Evolutionary conservation across 441 rosid genomes (phyloP).

Genomic region (Brassica hybrid): DNA sequence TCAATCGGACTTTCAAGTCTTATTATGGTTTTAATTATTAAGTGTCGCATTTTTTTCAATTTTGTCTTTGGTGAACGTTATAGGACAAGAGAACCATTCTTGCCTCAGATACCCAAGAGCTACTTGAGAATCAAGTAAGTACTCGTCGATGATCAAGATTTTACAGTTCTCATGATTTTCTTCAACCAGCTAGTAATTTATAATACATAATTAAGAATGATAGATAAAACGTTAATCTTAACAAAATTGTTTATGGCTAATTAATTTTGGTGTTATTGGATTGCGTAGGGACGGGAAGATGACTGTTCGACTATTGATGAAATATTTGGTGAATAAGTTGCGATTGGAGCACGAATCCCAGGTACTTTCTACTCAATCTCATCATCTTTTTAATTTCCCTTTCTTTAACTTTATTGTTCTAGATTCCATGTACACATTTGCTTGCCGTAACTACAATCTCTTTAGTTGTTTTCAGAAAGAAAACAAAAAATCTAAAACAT

Average conservation of each 20-base stretch:
- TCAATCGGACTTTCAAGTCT: neutral
- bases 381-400: conserved; percentile 8
- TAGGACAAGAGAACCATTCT: conserved; percentile 80
- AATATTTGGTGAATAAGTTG: conserved; percentile 95
- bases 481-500: conserved; percentile 20
- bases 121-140: conserved; percentile 95
- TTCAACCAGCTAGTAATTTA: neutral
- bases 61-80: conserved; percentile 18
- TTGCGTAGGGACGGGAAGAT: conserved; percentile 87
- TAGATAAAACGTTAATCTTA: conserved; percentile 19
- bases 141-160: conserved; percentile 5
- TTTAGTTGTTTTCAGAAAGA: neutral
- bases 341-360: conserved; percentile 93
- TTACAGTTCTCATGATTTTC: neutral
- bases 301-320: conserved; percentile 90
- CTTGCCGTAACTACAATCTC: conserved; percentile 49
- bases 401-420: conserved; percentile 26
- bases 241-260: conserved; percentile 12
- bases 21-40: neutral
- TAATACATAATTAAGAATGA: neutral
- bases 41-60: neutral
- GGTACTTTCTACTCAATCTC: conserved; percentile 55
- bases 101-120: conserved; percentile 96
- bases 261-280: conserved; percentile 30
- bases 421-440: conserved; percentile 41